phyloP scores from a whole-genome alignment of 257 asterid genomes.

The Paulownia fortunei region DNA sequence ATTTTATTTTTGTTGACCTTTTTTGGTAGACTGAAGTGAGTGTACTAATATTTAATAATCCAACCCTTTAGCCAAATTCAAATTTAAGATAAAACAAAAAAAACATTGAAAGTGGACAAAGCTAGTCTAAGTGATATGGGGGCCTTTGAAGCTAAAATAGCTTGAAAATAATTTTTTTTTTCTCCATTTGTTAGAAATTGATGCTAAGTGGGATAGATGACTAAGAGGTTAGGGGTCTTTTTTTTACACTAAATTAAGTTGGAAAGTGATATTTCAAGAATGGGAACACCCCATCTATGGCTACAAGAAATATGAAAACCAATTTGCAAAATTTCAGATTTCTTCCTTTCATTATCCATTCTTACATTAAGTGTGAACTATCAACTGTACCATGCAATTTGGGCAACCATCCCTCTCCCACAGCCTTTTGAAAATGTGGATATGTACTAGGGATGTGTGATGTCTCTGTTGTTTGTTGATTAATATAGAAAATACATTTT shows the following conservation, averaged over 20 bases:
- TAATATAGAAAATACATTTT: too few species aligned
- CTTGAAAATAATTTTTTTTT: background rate
- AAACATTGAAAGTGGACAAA: background rate
- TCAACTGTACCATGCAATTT: conserved; percentile 26
- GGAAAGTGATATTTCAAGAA: conserved; percentile 34
- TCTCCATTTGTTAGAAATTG: conserved; percentile 1
- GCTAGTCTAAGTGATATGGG: background rate
- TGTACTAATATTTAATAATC: background rate
- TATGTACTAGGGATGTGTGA: background rate
- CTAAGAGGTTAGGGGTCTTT: conserved; percentile 20
- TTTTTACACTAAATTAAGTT: conserved; percentile 22
- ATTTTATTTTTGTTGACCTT: background rate
- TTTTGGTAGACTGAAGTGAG: background rate
- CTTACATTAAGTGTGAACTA: conserved; percentile 25
- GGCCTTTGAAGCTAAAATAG: background rate
- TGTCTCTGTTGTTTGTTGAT: background rate
- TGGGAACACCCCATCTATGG: conserved; percentile 17
- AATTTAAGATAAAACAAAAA: background rate
- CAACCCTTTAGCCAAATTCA: background rate
- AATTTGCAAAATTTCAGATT: background rate
- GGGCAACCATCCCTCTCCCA: conserved; percentile 30
- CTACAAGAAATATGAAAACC: background rate
- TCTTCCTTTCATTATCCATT: background rate
- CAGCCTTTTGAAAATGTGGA: conserved; percentile 33
- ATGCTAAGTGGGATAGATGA: conserved; percentile 20